A percentile compares a stretch with the other conserved stretches of the same genome.
These are phyloP conservation scores for Trametes elegans DNA, from an alignment of 768 basidiomycete genomes.

Conservation along the genomic window DNA sequence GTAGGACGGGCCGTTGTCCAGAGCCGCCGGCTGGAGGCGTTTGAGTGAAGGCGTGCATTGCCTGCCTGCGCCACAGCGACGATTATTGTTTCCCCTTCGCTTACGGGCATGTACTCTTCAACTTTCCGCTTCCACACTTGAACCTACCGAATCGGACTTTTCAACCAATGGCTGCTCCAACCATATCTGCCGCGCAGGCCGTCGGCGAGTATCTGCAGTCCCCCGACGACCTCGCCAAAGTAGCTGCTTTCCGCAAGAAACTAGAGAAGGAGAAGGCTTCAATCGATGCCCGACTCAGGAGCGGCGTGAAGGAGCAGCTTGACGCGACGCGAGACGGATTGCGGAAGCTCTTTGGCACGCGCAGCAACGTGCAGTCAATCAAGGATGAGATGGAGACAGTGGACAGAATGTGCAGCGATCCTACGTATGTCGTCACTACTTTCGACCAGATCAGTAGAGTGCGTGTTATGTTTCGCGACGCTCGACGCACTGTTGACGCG, in stretches of 20 bases:
- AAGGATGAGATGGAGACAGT: conserved; percentile 85
- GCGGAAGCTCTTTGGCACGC: conserved; percentile 73
- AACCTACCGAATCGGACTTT: not conserved
- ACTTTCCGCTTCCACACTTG: too few species aligned
- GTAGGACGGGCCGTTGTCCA: not conserved
- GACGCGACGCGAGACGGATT: conserved; percentile 88
- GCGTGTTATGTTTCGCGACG: conserved; percentile 30
- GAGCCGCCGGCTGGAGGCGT: not conserved
- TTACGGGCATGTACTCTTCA: too few species aligned
- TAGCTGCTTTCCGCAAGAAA: conserved; percentile 87
- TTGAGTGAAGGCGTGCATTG: not conserved
- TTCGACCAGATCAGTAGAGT: conserved; percentile 97
- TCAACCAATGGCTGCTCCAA: conserved; percentile 27
- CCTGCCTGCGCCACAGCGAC: not conserved
- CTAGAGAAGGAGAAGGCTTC: conserved; percentile 96
- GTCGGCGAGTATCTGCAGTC: conserved; percentile 90
- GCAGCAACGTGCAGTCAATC: conserved; percentile 73
- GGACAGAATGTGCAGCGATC: conserved; percentile 74
- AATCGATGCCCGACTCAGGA: conserved; percentile 86
- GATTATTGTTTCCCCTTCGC: not conserved
- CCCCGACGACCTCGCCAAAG: conserved; percentile 90
- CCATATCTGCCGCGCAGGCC: conserved; percentile 79
- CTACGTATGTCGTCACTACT: conserved; percentile 72
- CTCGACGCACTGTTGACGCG: too few species aligned
- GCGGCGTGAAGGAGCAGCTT: conserved; percentile 90